Percentiles rank a stretch among this genome's conserved stretches.
These are phyloP conservation scores for Tricholoma terreum DNA, from an alignment of 768 basidiomycete genomes.

Conservation along the genomic window DNA sequence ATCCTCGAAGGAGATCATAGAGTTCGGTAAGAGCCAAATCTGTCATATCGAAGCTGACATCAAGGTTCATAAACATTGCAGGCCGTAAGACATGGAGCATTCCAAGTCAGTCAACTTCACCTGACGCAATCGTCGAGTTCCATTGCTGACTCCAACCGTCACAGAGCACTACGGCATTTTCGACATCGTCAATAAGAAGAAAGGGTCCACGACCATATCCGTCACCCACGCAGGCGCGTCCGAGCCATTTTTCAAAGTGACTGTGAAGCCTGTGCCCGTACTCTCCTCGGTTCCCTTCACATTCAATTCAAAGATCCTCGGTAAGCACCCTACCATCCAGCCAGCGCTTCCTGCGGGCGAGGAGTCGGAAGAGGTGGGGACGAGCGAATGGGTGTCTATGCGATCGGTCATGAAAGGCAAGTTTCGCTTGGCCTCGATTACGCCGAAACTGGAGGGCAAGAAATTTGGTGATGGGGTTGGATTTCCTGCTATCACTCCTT, in stretches of 20 bases:
- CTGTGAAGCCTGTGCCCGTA: constrained; percentile 22
- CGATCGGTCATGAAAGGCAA: constrained; percentile 14
- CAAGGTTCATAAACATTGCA: constrained; percentile 1
- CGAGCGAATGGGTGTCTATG: constrained; percentile 17
- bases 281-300: constrained; percentile 23
- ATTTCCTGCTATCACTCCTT: constrained; percentile 1
- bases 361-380: constrained; percentile 20
- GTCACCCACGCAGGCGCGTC: constrained; percentile 19
- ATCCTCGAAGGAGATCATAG: constrained; percentile 26
- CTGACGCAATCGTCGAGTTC: neutral
- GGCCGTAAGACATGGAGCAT: constrained; percentile 35
- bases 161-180: constrained; percentile 31
- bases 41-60: neutral
- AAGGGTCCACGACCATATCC: constrained; percentile 22
- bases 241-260: constrained; percentile 29
- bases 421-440: constrained; percentile 9
- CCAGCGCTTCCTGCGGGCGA: constrained; percentile 23
- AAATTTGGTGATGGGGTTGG: neutral
- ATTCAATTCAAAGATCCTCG: constrained; percentile 14
- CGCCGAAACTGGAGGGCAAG: constrained; percentile 4
- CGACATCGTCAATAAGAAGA: constrained; percentile 15
- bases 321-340: constrained; percentile 13
- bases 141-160: neutral
- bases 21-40: constrained; percentile 21
- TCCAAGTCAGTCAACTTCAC: constrained; percentile 22